These are phyloP conservation scores for Fraxinus sp. DNA, from an alignment of 305 asterid species.

Conservation along the genomic window DNA sequence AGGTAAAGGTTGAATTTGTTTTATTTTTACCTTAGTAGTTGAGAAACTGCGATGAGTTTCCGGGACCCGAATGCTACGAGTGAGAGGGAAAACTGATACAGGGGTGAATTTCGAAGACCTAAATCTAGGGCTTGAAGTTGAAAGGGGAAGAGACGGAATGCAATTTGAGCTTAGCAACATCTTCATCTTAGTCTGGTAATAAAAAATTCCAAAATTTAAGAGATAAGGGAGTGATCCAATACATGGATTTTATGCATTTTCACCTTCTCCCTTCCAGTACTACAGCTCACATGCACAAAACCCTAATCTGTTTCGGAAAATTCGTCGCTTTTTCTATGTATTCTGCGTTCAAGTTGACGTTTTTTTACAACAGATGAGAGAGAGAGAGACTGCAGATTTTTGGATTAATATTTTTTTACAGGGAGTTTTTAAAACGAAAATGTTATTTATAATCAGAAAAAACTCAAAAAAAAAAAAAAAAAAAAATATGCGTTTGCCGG, in stretches of 20 bases:
- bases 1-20: constrained; percentile 2
- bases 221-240: constrained; percentile 31
- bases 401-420: too few relatives aligned
- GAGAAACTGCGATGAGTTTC: constrained; percentile 42
- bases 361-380: constrained; percentile 27
- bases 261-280: neutral
- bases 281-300: constrained; percentile 24
- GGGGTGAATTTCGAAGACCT: constrained; percentile 46
- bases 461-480: neutral
- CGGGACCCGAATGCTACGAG: constrained; percentile 34
- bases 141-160: constrained; percentile 38
- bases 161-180: constrained; percentile 72
- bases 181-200: constrained; percentile 27
- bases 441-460: too few relatives aligned
- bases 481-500: constrained; percentile 44
- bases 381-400: neutral
- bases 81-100: constrained; percentile 37
- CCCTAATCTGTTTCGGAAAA: constrained; percentile 33
- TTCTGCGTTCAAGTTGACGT: constrained; percentile 19
- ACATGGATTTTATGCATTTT: constrained; percentile 55
- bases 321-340: neutral
- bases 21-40: constrained; percentile 48
- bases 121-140: constrained; percentile 35
- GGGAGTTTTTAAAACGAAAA: neutral
- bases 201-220: constrained; percentile 39